phyloP scores from a whole-genome alignment of 805 yeast genomes.

The Candida michaelii region DNA sequence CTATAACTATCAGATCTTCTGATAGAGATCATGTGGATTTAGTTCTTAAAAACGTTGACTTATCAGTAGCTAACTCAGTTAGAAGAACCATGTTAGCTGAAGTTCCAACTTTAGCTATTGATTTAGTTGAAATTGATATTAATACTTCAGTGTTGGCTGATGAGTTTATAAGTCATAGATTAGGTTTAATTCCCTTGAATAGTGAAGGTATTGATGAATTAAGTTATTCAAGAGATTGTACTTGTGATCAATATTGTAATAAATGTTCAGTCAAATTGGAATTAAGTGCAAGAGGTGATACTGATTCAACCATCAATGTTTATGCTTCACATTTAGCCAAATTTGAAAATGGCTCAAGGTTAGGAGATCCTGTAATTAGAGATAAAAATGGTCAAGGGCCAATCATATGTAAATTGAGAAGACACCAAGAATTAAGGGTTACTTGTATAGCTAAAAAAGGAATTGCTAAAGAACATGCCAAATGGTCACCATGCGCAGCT shows the following conservation, averaged over 20 bases:
- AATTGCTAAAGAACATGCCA: slow-evolving; percentile 95
- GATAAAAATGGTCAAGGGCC: slow-evolving; percentile 81
- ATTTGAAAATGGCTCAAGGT: slow-evolving; percentile 42
- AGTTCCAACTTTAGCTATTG: slow-evolving; percentile 95
- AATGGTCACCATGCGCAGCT: slow-evolving; percentile 97
- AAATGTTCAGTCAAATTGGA: slow-evolving; percentile 88
- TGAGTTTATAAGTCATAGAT: slow-evolving; percentile 91
- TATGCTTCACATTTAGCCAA: slow-evolving; percentile 74
- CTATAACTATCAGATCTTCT: slow-evolving; percentile 84
- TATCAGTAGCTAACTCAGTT: slow-evolving; percentile 87
- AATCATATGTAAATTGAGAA: slow-evolving; percentile 85
- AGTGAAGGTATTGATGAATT: slow-evolving; percentile 80
- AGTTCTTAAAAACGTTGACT: slow-evolving; percentile 80
- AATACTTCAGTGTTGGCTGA: slow-evolving; percentile 96
- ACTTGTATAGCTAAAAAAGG: slow-evolving; percentile 97
- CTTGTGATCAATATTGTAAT: slow-evolving; percentile 96
- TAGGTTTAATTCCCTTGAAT: slow-evolving; percentile 88
- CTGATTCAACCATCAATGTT: slow-evolving; percentile 84
- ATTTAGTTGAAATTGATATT: slow-evolving; percentile 87
- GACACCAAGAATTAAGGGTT: slow-evolving; percentile 85
- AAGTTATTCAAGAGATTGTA: slow-evolving; percentile 91
- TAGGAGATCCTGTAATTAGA: slow-evolving; percentile 85
- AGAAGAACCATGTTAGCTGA: slow-evolving; percentile 93
- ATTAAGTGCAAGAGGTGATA: slow-evolving; percentile 83
- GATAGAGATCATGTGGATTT: slow-evolving; percentile 88